Evolutionary conservation across 192 early-diverging fungal genomes (phyloP).

Genomic region (Podila verticillata): DNA sequence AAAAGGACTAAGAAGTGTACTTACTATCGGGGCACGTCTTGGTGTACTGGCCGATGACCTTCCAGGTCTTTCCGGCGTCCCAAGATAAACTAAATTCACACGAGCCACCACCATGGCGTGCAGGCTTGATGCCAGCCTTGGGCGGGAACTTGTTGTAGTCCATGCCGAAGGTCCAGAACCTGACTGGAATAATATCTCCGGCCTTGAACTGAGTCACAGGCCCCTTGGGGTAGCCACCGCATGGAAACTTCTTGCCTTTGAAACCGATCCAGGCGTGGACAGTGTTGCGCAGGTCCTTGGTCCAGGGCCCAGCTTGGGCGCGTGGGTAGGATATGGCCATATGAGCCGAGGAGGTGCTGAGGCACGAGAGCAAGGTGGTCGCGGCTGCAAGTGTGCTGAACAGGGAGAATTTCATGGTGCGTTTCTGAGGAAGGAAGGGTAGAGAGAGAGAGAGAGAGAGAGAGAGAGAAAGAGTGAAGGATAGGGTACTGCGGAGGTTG

Average conservation of each 20-base stretch:
- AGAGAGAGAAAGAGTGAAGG: neutral
- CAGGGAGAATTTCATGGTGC: conserved; percentile 25
- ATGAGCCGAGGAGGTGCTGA: conserved; percentile 38
- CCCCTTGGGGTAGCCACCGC: conserved; percentile 50
- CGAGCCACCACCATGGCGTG: conserved; percentile 72
- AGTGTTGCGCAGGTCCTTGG: conserved; percentile 15
- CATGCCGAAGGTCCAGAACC: conserved; percentile 55
- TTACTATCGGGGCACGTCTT: conserved; percentile 52
- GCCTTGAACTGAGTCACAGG: conserved; percentile 57
- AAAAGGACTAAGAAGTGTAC: neutral
- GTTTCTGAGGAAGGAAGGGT: neutral
- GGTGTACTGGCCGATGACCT: conserved; percentile 52
- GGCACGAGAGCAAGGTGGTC: conserved; percentile 18
- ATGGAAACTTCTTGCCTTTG: conserved; percentile 50
- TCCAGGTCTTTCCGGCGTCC: conserved; percentile 69
- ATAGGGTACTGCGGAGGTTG: neutral
- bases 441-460: neutral
- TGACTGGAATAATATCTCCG: conserved; percentile 55
- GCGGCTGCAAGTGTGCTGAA: conserved; percentile 17
- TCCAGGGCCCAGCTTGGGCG: conserved; percentile 44
- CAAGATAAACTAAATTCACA: conserved; percentile 75
- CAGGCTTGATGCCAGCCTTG: conserved; percentile 37
- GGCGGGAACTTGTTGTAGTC: conserved; percentile 35
- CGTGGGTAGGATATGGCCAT: conserved; percentile 50
- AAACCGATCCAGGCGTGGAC: conserved; percentile 44